Evolutionary conservation across 306 rosid genomes (phyloP).

Genomic region (Rosa multiflora): DNA sequence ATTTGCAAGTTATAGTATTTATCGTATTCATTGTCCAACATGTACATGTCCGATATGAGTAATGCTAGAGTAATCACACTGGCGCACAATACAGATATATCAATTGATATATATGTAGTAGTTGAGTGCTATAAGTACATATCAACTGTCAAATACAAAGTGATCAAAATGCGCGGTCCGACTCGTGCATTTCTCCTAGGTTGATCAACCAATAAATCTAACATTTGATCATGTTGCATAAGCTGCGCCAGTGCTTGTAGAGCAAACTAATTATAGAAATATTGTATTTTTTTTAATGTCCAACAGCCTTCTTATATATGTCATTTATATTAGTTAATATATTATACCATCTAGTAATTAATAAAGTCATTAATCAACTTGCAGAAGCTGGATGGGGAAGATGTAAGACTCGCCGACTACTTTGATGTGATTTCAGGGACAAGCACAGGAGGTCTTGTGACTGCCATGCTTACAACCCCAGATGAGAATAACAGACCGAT

Average conservation of each 20-base stretch:
- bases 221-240: not conserved
- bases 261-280: not conserved
- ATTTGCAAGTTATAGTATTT: not conserved
- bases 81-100: not conserved
- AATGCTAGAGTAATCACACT: not conserved
- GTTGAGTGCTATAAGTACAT: not conserved
- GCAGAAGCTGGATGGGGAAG: constrained; percentile 63
- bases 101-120: not conserved
- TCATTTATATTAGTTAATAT: not conserved
- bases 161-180: not conserved
- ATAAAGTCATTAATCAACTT: not conserved
- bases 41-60: not conserved
- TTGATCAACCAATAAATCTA: not conserved
- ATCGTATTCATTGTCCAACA: not conserved
- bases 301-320: not conserved
- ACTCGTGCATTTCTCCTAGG: not conserved
- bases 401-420: constrained; percentile 60
- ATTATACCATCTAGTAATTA: not conserved
- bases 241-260: not conserved
- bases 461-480: constrained; percentile 64
- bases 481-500: constrained; percentile 59
- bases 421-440: constrained; percentile 71
- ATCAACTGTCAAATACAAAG: not conserved
- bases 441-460: constrained; percentile 65
- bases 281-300: not conserved